phyloP scores from a whole-genome alignment of 129 eudicot genomes.

The Artemisia tridentata region DNA sequence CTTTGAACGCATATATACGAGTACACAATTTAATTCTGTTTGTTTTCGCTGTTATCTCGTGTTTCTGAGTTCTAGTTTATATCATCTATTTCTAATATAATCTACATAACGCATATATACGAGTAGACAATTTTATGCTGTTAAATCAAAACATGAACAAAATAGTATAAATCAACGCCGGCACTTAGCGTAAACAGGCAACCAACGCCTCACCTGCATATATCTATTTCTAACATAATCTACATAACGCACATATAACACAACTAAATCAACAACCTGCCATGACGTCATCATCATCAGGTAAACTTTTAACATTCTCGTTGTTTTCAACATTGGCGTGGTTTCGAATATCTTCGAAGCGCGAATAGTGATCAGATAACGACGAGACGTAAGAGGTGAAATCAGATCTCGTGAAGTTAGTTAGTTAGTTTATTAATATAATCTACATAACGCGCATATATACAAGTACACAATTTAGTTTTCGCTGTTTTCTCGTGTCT shows the following conservation, averaged over 20 bases:
- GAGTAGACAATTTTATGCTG: too few species aligned
- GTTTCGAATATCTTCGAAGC: conserved; percentile 68
- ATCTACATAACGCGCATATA: too few species aligned
- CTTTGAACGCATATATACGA: too few species aligned
- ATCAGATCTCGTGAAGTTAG: conserved; percentile 18
- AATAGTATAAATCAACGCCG: conserved; percentile 39
- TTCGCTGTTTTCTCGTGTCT: too few species aligned
- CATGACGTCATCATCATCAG: not conserved
- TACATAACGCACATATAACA: too few species aligned
- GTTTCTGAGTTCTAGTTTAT: conserved; percentile 7
- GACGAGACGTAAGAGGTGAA: conserved; percentile 46
- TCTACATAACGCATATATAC: too few species aligned
- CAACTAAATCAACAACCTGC: too few species aligned
- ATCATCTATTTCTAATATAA: too few species aligned
- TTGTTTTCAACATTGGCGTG: conserved; percentile 37
- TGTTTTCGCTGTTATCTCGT: not conserved
- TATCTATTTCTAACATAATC: too few species aligned
- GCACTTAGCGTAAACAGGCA: conserved; percentile 91
- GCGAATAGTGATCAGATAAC: conserved; percentile 49
- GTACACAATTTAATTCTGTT: not conserved
- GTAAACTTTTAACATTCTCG: not conserved
- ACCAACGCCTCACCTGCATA: conserved; percentile 80
- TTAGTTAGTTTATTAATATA: not conserved
- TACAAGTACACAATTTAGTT: not conserved
- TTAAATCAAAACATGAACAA: too few species aligned